Evolutionary conservation across 1,139 yeast species (phyloP), one percentile per base, ranked within the genome.

Genomic region (Kluyveromyces sp.): DNA sequence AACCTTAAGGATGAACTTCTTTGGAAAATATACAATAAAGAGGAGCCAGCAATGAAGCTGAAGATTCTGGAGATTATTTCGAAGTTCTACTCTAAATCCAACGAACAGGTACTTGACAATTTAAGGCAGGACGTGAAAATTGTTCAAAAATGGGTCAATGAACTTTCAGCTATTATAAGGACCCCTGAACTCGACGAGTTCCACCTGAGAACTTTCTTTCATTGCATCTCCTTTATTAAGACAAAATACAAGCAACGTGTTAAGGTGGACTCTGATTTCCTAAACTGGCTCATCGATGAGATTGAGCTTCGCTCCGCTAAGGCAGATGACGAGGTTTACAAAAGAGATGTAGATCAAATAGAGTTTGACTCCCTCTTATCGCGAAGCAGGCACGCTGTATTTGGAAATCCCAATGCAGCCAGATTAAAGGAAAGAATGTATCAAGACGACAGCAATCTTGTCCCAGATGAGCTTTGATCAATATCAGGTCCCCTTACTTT

Each of bases 331-430:
- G 52, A 53, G 2, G 25, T 50, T 17, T 46, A 49, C 15, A 55
- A 51, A 33, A 57, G 64, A 45, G 65, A 61, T 36, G 18, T 46
- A 29, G 64, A 59, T 32, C 59, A 57, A 45, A 61, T 62, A 20
- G 65, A 61, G 3, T 72, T 76, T 42, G 75, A 74, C 44, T 63
- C 68, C 36, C 66, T 64, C 39, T 61, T 82, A 58, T 58, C 78
- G n/a, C 69, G 69, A 22, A 75, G 82, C 13, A 74, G 95, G 53
- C 92, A 85, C 59, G 60, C 66, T 28, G 77, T 83, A 1, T 87
- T 85, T 66, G 96, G 95, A 1, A 87, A 87, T 56, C 87, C 86
- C 9, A 69, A 76, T 57, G 95, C 84, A 0, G 63, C 56, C 22
- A 49, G 64, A 17, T 52, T 67, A 37, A 60, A 61, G 46, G 48